These are phyloP conservation scores for Ceratocystis alfenasii DNA, from an alignment of 2,329 filamentous ascomycete genomes.

Conservation along the genomic window DNA sequence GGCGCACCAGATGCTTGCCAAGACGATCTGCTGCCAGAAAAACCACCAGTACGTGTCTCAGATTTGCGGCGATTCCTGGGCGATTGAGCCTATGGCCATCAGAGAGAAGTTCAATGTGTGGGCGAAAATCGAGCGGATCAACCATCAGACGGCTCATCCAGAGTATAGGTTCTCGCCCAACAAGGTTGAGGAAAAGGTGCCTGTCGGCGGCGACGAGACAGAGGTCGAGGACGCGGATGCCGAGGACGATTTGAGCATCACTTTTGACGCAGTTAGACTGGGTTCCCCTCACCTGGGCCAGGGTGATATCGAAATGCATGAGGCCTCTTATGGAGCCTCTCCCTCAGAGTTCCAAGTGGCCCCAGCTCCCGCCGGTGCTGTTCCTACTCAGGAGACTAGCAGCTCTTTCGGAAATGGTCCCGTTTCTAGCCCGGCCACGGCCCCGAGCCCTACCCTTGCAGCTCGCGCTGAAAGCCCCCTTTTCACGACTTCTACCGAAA, in stretches of 20 bases:
- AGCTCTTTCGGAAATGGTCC: no score
- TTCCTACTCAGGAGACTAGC: no score
- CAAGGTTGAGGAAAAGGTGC: conserved; percentile 29
- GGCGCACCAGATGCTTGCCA: conserved; percentile 76
- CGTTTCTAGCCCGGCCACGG: no score
- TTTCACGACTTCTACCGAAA: no score
- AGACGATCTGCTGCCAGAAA: conserved; percentile 67
- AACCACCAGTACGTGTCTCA: conserved; percentile 90
- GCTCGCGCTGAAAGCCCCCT: no score
- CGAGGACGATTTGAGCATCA: neutral
- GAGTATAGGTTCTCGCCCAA: conserved; percentile 80
- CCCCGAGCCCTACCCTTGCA: no score
- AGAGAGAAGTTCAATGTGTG: conserved; percentile 65
- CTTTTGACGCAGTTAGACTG: no score
- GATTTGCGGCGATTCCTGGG: conserved; percentile 80
- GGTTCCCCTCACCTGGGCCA: no score
- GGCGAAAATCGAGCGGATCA: conserved; percentile 68
- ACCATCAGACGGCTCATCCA: conserved; percentile 76
- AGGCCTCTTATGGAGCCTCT: no score
- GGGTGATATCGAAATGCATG: no score
- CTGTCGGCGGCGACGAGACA: conserved; percentile 32
- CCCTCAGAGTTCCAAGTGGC: no score
- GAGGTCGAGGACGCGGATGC: conserved; percentile 10
- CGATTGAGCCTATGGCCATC: conserved; percentile 60
- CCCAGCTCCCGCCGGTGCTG: no score